Percentiles rank a stretch among this genome's conserved stretches.
Evolutionary conservation across 2,329 filamentous ascomycete species (phyloP).

Genomic region (Ramularia collo-cygni): DNA sequence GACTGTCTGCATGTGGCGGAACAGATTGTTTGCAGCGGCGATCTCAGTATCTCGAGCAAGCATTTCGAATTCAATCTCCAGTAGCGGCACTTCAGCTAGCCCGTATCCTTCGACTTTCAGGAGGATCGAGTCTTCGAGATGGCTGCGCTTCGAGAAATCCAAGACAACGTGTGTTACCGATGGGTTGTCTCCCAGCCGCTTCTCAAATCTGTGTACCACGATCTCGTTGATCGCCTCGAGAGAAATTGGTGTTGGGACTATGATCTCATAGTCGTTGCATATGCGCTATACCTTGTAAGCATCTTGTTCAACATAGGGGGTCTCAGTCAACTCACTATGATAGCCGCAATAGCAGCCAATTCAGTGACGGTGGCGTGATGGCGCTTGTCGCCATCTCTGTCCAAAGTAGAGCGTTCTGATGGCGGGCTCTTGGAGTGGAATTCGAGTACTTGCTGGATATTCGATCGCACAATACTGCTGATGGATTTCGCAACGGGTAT

Average conservation of each 20-base stretch:
- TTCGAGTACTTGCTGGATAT: too few species aligned
- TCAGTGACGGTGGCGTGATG: constrained; percentile 4
- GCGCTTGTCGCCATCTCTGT: background rate
- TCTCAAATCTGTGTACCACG: constrained; percentile 2
- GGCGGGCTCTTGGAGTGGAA: too few species aligned
- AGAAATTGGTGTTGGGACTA: background rate
- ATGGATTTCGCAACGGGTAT: background rate
- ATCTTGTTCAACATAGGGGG: too few species aligned
- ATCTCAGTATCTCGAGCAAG: background rate
- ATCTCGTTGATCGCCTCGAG: constrained; percentile 5
- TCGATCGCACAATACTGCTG: too few species aligned
- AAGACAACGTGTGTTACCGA: constrained; percentile 2
- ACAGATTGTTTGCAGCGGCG: background rate
- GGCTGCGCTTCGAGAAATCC: background rate
- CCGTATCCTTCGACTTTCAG: constrained; percentile 1
- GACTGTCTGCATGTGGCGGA: background rate
- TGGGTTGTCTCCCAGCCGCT: background rate
- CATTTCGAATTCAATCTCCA: constrained; percentile 9
- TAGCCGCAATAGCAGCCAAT: constrained; percentile 2
- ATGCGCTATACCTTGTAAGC: background rate
- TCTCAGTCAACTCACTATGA: background rate
- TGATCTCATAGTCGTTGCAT: constrained; percentile 4
- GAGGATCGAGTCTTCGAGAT: constrained; percentile 2
- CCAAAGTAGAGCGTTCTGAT: too few species aligned
- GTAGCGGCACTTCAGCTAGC: constrained; percentile 6